Evolutionary conservation across 2,329 filamentous ascomycete species (phyloP).

Genomic region (Aspergillus terreus): DNA sequence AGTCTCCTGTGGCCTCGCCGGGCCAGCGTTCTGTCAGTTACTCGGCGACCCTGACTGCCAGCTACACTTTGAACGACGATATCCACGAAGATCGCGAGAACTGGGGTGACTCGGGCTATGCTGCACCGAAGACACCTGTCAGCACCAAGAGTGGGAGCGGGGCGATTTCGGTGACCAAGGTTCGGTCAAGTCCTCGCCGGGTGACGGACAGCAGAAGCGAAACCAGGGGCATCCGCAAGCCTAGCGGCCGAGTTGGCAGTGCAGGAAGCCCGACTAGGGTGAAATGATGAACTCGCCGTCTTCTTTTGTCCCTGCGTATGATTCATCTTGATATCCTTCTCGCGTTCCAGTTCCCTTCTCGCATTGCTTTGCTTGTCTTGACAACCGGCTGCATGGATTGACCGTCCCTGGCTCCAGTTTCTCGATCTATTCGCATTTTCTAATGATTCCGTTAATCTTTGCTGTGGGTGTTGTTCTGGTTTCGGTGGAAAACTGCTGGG

Average conservation of each 20-base stretch:
- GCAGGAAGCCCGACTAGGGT: slow-evolving; percentile 32
- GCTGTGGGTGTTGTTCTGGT: slow-evolving; percentile 14
- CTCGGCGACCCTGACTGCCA: slow-evolving; percentile 68
- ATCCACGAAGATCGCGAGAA: slow-evolving; percentile 66
- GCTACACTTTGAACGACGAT: slow-evolving; percentile 62
- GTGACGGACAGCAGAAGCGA: slow-evolving; percentile 37
- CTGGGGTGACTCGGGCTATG: slow-evolving; percentile 42
- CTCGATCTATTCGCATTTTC: slow-evolving; percentile 15
- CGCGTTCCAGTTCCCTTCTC: slow-evolving; percentile 4
- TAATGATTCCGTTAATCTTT: slow-evolving; percentile 4
- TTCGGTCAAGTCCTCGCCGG: slow-evolving; percentile 54
- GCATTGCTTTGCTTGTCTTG: background rate
- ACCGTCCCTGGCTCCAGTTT: slow-evolving; percentile 17
- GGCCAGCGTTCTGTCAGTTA: slow-evolving; percentile 68
- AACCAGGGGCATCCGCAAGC: slow-evolving; percentile 42
- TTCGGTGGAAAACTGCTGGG: slow-evolving; percentile 20
- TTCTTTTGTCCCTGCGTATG: slow-evolving; percentile 4
- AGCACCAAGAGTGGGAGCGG: slow-evolving; percentile 51
- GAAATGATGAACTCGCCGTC: slow-evolving; percentile 16
- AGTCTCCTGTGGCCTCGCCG: slow-evolving; percentile 63
- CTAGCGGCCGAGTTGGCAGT: slow-evolving; percentile 46
- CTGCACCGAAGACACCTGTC: slow-evolving; percentile 51
- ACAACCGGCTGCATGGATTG: slow-evolving; percentile 3
- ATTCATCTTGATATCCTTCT: slow-evolving; percentile 19
- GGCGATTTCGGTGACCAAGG: slow-evolving; percentile 57